Percentiles rank a stretch among this genome's conserved stretches.
These are phyloP conservation scores for Aspergillus floridensis DNA, from an alignment of 2,329 filamentous ascomycete genomes.

Conservation along the genomic window DNA sequence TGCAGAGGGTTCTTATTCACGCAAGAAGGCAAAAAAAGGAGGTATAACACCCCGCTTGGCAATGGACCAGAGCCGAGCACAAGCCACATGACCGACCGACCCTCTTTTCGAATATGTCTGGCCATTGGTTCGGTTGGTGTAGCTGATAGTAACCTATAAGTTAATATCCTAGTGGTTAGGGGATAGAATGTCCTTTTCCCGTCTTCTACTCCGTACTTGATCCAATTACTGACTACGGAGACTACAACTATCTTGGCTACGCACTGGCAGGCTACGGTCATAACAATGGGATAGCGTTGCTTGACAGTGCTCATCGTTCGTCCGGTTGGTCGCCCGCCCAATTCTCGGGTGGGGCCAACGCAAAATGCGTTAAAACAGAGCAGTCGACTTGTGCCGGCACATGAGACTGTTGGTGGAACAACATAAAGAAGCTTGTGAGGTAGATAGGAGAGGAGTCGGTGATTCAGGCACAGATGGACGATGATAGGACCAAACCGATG, in stretches of 20 bases:
- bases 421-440: background rate
- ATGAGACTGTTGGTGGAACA: background rate
- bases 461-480: slow-evolving; percentile 1
- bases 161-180: background rate
- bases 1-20: background rate
- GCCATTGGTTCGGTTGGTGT: background rate
- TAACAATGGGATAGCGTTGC: background rate
- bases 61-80: background rate
- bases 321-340: background rate
- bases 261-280: too few relatives aligned
- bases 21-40: background rate
- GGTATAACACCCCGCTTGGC: background rate
- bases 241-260: background rate
- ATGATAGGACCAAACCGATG: slow-evolving; percentile 1
- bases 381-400: background rate
- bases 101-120: background rate
- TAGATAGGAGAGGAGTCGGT: background rate
- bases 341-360: background rate
- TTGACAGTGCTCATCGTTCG: background rate
- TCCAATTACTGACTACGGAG: background rate
- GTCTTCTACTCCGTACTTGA: background rate
- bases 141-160: background rate
- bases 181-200: background rate
- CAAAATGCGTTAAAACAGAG: background rate
- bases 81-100: background rate